Percentiles rank a stretch among this genome's conserved stretches.
These are phyloP conservation scores for Gossypium schwendimanii DNA, from an alignment of 441 rosid species.

Conservation along the genomic window DNA sequence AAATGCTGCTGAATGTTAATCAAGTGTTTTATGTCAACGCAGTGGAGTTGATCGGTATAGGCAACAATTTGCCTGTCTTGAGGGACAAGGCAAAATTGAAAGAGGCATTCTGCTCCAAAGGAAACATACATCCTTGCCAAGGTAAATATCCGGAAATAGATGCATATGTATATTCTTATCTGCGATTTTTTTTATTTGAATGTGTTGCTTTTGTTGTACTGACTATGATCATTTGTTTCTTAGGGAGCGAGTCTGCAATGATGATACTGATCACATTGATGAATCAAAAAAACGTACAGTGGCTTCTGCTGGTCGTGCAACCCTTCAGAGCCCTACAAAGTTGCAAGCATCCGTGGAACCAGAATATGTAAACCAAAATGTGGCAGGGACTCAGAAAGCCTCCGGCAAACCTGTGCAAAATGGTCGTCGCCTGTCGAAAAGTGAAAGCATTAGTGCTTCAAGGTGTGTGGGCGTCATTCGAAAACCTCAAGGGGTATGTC, in stretches of 20 bases:
- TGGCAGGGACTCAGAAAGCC: constrained; percentile 35
- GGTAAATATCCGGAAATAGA: constrained; percentile 35
- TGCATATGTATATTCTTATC: neutral
- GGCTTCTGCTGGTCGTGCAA: constrained; percentile 34
- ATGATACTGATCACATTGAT: constrained; percentile 37
- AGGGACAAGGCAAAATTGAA: constrained; percentile 65
- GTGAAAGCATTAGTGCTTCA: constrained; percentile 80
- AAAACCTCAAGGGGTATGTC: constrained; percentile 28
- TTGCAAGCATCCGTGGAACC: constrained; percentile 22
- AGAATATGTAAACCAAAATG: constrained; percentile 29
- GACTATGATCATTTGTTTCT: neutral
- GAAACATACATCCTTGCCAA: constrained; percentile 86
- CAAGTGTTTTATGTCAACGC: constrained; percentile 16
- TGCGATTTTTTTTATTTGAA: constrained; percentile 1
- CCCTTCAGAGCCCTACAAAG: constrained; percentile 43
- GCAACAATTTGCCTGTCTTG: constrained; percentile 89
- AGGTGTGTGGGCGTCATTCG: constrained; percentile 48
- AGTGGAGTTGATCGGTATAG: constrained; percentile 82
- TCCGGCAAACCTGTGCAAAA: constrained; percentile 32
- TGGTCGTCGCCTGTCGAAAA: constrained; percentile 59
- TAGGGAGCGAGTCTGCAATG: constrained; percentile 70
- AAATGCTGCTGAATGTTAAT: neutral
- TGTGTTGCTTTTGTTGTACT: neutral
- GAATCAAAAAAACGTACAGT: constrained; percentile 27
- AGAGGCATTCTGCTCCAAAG: constrained; percentile 51